Evolutionary conservation across 1,139 yeast species (phyloP), one percentile per base, ranked within the genome.

Genomic region (Pichia cactophila): DNA sequence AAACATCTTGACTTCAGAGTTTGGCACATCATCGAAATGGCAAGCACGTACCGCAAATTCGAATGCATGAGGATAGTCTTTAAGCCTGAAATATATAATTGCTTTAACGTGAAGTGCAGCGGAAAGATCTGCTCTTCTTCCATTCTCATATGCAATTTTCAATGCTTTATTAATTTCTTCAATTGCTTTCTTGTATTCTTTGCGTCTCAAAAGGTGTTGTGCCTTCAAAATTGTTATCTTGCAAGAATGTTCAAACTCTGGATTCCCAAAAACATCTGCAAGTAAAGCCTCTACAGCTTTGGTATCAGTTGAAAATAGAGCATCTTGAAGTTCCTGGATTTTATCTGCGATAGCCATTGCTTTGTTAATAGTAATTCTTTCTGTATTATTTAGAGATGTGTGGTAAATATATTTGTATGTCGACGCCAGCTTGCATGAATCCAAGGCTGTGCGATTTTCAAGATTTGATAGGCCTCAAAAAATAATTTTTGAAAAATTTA

Each of bases 101-200:
- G 80, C 86, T 49, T 82, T 68, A 41, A 86, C 72, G 60, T 81
- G 79, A 58, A 83, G 77, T 28, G 83, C 79, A 33, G 73, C 68
- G 0, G 80, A 85, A 40, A 83, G 70, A n/a, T 74, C 75, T 4
- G 69, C 68, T 51, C 81, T 68, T 48, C 72, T 76, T 0, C 82
- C 83, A 43, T 78, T 66, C 6, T 64, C 66, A 39, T 68, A 65
- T 0, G 94, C 89, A 31, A 77, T 60, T 1, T 67, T 63, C 39
- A 80, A 71, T 0, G 94, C 92, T 28, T 66, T 63, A 10, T 77
- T 72, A 23, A 86, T 71, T 54, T 77, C 81, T 3, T 68, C 66
- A 48, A 77, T 64, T 44, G 92, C 81, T 38, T 69, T 66, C 35
- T 75, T 75, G 60, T 65, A 68, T 55, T 74, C 69, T 57, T 71